Percentiles rank a stretch among this genome's conserved stretches.
phyloP scores from a whole-genome alignment of 176 grass and related monocot genomes.

The Thalia dealbata region DNA sequence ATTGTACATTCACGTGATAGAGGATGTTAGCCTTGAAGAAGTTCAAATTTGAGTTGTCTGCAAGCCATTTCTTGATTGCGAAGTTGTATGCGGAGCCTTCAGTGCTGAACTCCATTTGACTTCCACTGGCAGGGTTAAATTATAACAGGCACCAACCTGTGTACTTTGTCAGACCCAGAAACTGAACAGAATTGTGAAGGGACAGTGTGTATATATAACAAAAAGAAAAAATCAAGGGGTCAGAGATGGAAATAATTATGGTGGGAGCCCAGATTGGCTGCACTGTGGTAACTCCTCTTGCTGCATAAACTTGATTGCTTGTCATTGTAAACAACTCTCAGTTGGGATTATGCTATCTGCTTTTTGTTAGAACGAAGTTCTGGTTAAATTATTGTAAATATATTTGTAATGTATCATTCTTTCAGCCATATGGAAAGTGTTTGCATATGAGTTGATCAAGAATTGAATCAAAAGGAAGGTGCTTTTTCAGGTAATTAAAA shows the following conservation, averaged over 20 bases:
- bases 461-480: background rate
- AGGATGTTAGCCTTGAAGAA: background rate
- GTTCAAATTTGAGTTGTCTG: constrained; percentile 1
- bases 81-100: background rate
- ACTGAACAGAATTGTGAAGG: background rate
- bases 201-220: background rate
- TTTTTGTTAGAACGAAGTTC: background rate
- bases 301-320: background rate
- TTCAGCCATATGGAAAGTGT: background rate
- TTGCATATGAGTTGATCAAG: background rate
- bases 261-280: background rate
- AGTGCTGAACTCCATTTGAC: background rate
- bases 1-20: background rate
- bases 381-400: background rate
- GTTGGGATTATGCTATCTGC: background rate
- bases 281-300: background rate
- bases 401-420: constrained; percentile 2
- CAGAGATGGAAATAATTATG: background rate
- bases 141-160: background rate
- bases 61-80: background rate
- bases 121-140: background rate
- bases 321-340: background rate
- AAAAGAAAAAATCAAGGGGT: background rate
- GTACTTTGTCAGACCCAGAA: background rate
- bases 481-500: background rate